Evolutionary conservation across 2,329 filamentous ascomycete species (phyloP), one percentile per base, ranked within the genome.

Genomic region (Fusarium tuaranense): DNA sequence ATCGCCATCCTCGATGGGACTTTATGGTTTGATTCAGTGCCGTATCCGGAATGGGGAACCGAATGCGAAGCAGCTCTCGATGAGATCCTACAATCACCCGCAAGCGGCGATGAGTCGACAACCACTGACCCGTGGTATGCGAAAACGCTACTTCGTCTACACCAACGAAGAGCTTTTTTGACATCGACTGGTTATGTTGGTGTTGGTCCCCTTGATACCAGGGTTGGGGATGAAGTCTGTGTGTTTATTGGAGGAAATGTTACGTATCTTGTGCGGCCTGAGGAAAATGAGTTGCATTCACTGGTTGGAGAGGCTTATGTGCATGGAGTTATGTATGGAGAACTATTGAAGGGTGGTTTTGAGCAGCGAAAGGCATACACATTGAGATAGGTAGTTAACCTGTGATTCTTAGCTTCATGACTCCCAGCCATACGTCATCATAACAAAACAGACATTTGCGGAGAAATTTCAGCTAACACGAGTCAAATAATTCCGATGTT

Each of bases 311-410:
- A 71, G 18, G 63, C 53, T 2, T 71, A 36, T 41, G 62, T 63
- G 5, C 32, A 71, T 36, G 69, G 69, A 13, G 30, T 69, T n/a
- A 71, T 71, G 67, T 60, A 67, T n/a, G 66, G 69, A 10, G 69
- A 71, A 20, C 14, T 68, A 6, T 30, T 69, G 9, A 39, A 48
- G 10, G 36, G 57, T 7, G 48, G 32, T 25, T 5, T 51, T 7
- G 62, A 62, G 25, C 34, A 41, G 25, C 18, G 32, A 18, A 60
- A 61, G 18, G 7, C 32, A 16, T 69, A 61, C 16, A 61, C 30
- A 1, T n/a, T 69, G 16, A 41, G 51, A 32, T 69, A 22, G 20
- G 20, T 12, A 66, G 9, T 41, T 55, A 10, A 25, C 8, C 14
- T 16, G 14, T 18, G 4, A 48, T 48, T 8, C 7, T 25, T 46